Base-by-base conservation (phyloP, 2,329 filamentous ascomycete species). In the Samsoniella hepiali region DNA sequence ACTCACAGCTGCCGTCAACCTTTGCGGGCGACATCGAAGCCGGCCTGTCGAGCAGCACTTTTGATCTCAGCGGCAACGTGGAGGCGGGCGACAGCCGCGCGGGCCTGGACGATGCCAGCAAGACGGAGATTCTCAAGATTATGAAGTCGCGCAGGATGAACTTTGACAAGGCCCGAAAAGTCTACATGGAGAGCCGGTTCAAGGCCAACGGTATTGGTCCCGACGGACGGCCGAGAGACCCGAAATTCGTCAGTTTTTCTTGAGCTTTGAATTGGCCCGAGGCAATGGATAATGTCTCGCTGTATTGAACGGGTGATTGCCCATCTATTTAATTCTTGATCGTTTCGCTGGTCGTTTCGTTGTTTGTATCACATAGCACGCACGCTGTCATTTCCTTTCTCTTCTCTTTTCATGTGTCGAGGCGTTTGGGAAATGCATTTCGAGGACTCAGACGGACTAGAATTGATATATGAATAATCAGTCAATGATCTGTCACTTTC, bases 171-270 rank as follows among this genome's bases (percentile, higher is more conserved):
- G 95, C 94, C 45, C 84, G 95, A 69, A 84, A 91, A 70, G 83
- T 92, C 53, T 96, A 91, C 74, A 95, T 93, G 78, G 90, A 97
- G 79, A 87, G 90, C 70, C 82, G 88, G 64, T 97, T 99, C 78
- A 87, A 87, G 73, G 92, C 88, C 73, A 91, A 96, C 71, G 91
- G 91, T 58, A 97, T 99, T 73, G 92, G 88, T 1, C 84, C 90
- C 5, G 95, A 99, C 76, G 95, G 95, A 5, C 79, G 88, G 69
- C 95, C 95, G 66, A 84, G 88, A 73, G 94, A 98, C 79, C 93
- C 93, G 66, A 97, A 97, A 80, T 96, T 97, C 73, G 93, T 98
- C 65, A 96, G 91, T 73, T 98, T 98, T 77, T 79, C 77, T 53
- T 79, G 67, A 75, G 44, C 11, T 36, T 15, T 31, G 22, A 49